phyloP scores from a whole-genome alignment of 1,139 yeast genomes.

The Yamadazyma triangularis region DNA sequence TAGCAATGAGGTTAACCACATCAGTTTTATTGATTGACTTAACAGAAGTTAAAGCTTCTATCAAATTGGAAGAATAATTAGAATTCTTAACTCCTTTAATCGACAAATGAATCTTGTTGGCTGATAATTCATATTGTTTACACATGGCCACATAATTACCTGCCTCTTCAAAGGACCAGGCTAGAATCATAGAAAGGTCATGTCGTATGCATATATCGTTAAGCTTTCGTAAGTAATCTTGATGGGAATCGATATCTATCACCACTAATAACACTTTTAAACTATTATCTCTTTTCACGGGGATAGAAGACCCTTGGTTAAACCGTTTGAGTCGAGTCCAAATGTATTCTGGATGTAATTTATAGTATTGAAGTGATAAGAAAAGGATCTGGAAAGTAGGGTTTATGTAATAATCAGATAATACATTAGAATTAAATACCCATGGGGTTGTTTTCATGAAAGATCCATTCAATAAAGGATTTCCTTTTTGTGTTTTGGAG shows the following conservation, averaged over 20 bases:
- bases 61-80: slow-evolving; percentile 47
- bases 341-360: slow-evolving; percentile 83
- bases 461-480: slow-evolving; percentile 37
- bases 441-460: slow-evolving; percentile 35
- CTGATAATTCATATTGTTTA: slow-evolving; percentile 42
- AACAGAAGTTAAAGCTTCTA: slow-evolving; percentile 48
- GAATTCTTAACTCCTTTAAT: slow-evolving; percentile 42
- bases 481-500: slow-evolving; percentile 37
- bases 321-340: slow-evolving; percentile 60
- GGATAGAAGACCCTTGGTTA: slow-evolving; percentile 25
- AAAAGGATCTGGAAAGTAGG: slow-evolving; percentile 66
- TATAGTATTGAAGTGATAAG: slow-evolving; percentile 76
- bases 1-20: slow-evolving; percentile 49
- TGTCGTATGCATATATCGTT: slow-evolving; percentile 68
- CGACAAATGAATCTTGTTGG: slow-evolving; percentile 17
- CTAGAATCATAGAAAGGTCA: slow-evolving; percentile 65
- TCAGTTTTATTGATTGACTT: slow-evolving; percentile 58
- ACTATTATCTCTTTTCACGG: slow-evolving; percentile 27
- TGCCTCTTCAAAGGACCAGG: slow-evolving; percentile 86
- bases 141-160: slow-evolving; percentile 64
- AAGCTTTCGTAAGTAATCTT: slow-evolving; percentile 62
- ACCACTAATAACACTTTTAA: slow-evolving; percentile 65
- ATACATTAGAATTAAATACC: slow-evolving; percentile 32
- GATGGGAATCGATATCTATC: slow-evolving; percentile 75
- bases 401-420: slow-evolving; percentile 63